Conservation (phyloP, 345 rosid genomes). For the Eucalyptus polybractea region DNA sequence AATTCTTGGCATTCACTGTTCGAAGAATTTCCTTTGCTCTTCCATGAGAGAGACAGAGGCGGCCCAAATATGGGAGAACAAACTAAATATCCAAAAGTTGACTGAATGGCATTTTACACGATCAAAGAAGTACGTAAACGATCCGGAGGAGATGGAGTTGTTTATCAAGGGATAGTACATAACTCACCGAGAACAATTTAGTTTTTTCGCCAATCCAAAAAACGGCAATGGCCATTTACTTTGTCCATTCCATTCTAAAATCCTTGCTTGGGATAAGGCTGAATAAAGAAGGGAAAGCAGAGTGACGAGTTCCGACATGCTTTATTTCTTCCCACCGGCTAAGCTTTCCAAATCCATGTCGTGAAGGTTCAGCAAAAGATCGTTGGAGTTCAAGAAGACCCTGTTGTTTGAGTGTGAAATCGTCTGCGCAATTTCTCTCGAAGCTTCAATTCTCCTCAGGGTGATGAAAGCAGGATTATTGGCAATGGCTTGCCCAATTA, state of each 20-base stretch:
- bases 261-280: not conserved
- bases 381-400: constrained; percentile 61
- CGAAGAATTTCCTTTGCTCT: not conserved
- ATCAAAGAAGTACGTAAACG: not conserved
- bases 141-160: not conserved
- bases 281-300: not conserved
- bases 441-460: constrained; percentile 86
- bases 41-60: not conserved
- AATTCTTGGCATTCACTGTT: not conserved
- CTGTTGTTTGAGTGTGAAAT: constrained; percentile 62
- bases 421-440: constrained; percentile 84
- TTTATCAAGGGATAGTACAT: not conserved
- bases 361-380: constrained; percentile 76
- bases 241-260: not conserved
- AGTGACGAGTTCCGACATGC: not conserved
- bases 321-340: constrained; percentile 7
- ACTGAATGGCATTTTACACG: not conserved
- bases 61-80: not conserved
- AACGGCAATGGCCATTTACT: not conserved
- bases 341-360: constrained; percentile 35
- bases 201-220: not conserved
- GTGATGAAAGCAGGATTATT: constrained; percentile 88
- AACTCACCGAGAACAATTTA: not conserved
- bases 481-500: constrained; percentile 91
- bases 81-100: not conserved